Conservation (phyloP, 164 flowering plant genomes). For the Annona cherimola region DNA sequence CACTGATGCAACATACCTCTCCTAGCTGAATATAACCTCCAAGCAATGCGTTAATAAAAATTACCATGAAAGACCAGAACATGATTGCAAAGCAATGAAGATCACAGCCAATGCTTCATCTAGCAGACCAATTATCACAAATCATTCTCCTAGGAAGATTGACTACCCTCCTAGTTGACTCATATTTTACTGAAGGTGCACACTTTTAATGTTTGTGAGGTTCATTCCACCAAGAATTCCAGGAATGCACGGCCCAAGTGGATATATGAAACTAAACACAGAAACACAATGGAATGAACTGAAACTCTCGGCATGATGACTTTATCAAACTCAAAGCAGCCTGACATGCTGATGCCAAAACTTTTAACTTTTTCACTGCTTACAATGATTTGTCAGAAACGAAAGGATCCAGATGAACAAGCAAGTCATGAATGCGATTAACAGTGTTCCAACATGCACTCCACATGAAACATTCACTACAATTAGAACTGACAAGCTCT, state of each 20-base stretch:
- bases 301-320: not conserved
- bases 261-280: not conserved
- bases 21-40: not conserved
- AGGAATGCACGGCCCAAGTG: not conserved
- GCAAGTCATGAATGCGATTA: not conserved
- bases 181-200: no score
- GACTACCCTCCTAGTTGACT: no score
- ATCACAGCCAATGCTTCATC: not conserved
- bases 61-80: not conserved
- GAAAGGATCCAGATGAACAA: not conserved
- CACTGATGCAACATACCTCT: not conserved
- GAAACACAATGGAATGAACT: not conserved
- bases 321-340: not conserved
- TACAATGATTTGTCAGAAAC: not conserved
- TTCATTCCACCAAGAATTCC: not conserved
- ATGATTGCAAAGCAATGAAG: not conserved
- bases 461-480: not conserved
- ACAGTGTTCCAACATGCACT: not conserved
- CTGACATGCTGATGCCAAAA: not conserved
- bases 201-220: not conserved
- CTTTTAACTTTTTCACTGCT: not conserved
- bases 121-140: no score
- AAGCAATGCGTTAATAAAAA: not conserved
- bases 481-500: slow-evolving; percentile 3
- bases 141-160: no score